Evolutionary conservation across 768 basidiomycete genomes (phyloP), one percentile per base, ranked within the genome.

Genomic region (Lanmaoa pseudosensibilis): DNA sequence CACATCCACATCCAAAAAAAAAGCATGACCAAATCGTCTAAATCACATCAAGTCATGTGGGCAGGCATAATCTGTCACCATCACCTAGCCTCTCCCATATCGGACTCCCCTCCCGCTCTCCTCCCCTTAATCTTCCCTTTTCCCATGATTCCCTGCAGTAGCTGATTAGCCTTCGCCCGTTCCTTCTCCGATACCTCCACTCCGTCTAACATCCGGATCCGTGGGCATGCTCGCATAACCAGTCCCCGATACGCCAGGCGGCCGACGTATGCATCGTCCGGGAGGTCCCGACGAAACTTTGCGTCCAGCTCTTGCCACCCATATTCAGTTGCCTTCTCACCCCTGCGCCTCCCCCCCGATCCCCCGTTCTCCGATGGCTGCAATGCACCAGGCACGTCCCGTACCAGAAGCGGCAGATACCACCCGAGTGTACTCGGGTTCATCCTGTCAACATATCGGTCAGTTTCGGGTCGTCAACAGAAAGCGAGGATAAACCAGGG

Each of bases 391-490:
- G 83, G 83, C 50, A 82, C 76, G 64, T 86, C 85, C 62, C 81
- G 78, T 55, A 90, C 84, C 50, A 94, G 79, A 52, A 98, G 74
- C 23, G 97, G 94, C 34, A 97, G 80, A 73, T 99, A 98, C 89
- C 93, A 96, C 7, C 92, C 92, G 12, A 98, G 85, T 19, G 95
- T 98, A 63, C 90, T 93, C 52, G 97, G 95, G 68, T 99, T 99
- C 94, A 98, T 97, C 73, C 87, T 83, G 63, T 46, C 55, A 56
- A 52, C 51, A 7, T 27, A 2, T 66, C 62, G 68, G 65, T 69
- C 62, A 67, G 59, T 67, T 25, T 58, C 67, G 65, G 61, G 65
- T 69, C 56, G 52, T 41, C 67, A 59, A 43, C 56, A 44, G n/a
- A 41, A 39, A 41, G 12, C 25, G 9, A 32, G 3, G 11, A 21